Base-by-base conservation (phyloP, 345 rosid species). In the Turnera subulata region DNA sequence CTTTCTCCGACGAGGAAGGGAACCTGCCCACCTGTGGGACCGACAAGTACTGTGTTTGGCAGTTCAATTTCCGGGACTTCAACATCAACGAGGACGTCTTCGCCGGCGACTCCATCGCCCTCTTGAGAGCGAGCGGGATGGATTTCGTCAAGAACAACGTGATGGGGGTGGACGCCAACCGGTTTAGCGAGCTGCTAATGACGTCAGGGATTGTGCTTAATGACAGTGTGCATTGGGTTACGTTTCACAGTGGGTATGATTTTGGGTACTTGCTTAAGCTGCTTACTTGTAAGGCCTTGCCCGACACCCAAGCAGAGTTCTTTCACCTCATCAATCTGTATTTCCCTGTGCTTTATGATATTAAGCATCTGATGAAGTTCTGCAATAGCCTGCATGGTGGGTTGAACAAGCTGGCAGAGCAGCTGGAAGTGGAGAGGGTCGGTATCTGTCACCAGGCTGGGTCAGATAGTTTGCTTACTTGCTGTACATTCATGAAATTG, bases 41-140 rank as follows among this genome's bases (percentile, higher is more conserved):
- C 19, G 4, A 21, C 0, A 16, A 0, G 15, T 43, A 9, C 8
- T 65, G 17, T 3, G 1, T 44, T 0, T 65, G 53, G 53, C 25
- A 65, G 23, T 57, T 50, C 6, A 65, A 42, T 12, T 49, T 65
- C 38, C 17, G 17, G 12, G 63, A 57, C 9, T 65, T 65, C 20
- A 45, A 57, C 32, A 8, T 58, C 5, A 2, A 21, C 3, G 15
- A 11, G 1, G 24, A 50, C 25, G 12, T 1, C 14, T 16, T 33
- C 18, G 19, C 2, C 6, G 6, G 4, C 2, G 37, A 49, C 1
- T 65, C 63, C 0, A 43, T 50, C 2, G 42, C 32, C 0, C 17
- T 65, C 5, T 46, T 65, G 16, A 14, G 21, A 5, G 37, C 18
- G 12, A 38, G 57, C 23, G 57, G 63, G 1, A 65, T 50, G 1